phyloP scores from a whole-genome alignment of 768 basidiomycete species.

The Termitomyces heimii region DNA sequence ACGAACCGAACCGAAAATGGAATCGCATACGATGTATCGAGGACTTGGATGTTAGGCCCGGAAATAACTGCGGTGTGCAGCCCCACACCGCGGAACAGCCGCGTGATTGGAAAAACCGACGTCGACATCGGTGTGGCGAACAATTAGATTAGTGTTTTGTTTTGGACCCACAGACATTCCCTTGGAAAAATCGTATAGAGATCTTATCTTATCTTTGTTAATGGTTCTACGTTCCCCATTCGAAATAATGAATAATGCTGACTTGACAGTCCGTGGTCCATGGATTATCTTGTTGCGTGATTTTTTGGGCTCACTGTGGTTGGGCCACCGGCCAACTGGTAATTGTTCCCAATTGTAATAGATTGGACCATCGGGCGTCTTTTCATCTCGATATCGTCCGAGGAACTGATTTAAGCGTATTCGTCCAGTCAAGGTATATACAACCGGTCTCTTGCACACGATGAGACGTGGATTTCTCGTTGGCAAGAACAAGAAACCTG shows the following conservation, averaged over 20 bases:
- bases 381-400: background rate
- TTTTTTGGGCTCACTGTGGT: background rate
- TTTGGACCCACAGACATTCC: background rate
- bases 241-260: no score
- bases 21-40: conserved; percentile 47
- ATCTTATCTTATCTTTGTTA: conserved; percentile 11
- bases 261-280: background rate
- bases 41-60: conserved; percentile 58
- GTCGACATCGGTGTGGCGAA: conserved; percentile 20
- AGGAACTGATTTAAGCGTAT: background rate
- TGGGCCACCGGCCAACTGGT: no score
- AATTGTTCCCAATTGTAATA: background rate
- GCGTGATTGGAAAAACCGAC: conserved; percentile 43
- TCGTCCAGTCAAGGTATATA: no score
- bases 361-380: background rate
- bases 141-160: background rate
- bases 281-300: background rate
- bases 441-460: no score
- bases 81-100: conserved; percentile 34
- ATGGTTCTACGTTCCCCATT: background rate
- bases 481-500: background rate
- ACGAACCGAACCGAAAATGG: no score
- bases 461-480: background rate
- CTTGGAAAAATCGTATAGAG: background rate
- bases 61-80: conserved; percentile 37